Evolutionary conservation across 2,329 filamentous ascomycete genomes (phyloP).

Genomic region (Boeremia exigua): DNA sequence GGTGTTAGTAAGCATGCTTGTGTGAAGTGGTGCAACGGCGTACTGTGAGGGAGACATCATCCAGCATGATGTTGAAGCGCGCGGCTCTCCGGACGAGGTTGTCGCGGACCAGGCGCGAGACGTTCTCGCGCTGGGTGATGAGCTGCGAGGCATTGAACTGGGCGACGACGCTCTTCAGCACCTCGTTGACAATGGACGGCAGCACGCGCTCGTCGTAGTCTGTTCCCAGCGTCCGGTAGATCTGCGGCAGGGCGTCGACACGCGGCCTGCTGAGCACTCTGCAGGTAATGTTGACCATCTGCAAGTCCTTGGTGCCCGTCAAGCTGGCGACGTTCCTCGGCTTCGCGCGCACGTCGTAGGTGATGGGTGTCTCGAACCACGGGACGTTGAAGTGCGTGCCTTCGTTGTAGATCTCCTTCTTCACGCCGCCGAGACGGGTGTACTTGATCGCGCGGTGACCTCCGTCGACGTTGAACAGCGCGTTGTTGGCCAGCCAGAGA

Average conservation of each 20-base stretch:
- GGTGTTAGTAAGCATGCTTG: constrained; percentile 26
- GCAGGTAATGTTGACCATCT: constrained; percentile 99
- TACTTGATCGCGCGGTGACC: constrained; percentile 99
- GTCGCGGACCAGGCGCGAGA: constrained; percentile 87
- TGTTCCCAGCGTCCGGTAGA: constrained; percentile 91
- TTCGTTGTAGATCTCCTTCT: constrained; percentile 96
- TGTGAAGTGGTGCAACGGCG: constrained; percentile 32
- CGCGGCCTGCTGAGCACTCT: constrained; percentile 94
- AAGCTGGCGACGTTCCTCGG: constrained; percentile 95
- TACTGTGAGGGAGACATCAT: constrained; percentile 97
- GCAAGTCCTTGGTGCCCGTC: constrained; percentile 97
- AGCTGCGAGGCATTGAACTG: constrained; percentile 99
- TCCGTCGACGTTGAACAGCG: constrained; percentile 85
- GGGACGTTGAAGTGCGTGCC: constrained; percentile 96
- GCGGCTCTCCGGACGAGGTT: constrained; percentile 90
- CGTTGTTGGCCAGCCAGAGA: constrained; percentile 64
- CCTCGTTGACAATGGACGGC: constrained; percentile 98
- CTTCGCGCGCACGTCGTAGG: constrained; percentile 97
- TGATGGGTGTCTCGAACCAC: constrained; percentile 96
- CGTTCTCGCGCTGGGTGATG: constrained; percentile 98
- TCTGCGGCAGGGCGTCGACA: constrained; percentile 88
- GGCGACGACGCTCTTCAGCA: constrained; percentile 96
- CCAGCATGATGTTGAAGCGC: constrained; percentile 94
- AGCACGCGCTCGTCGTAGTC: constrained; percentile 99
- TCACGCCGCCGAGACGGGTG: constrained; percentile 86